phyloP scores from a whole-genome alignment of 2,329 filamentous ascomycete species.

The Torrubiella hemipterigena region DNA sequence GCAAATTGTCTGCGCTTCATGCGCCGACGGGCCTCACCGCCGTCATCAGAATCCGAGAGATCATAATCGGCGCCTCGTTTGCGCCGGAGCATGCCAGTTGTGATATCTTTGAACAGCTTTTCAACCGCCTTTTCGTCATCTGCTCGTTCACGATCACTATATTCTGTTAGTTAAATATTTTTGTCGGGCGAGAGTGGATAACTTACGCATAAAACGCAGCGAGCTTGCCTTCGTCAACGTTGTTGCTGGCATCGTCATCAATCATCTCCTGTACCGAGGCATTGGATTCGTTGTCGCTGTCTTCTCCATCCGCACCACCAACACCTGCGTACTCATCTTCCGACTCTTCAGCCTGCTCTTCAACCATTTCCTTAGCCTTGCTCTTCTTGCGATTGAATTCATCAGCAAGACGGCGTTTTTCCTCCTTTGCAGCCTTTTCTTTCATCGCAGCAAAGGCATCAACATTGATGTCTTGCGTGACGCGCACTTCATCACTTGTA shows the following conservation, averaged over 20 bases:
- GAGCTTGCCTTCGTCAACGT: conserved; percentile 68
- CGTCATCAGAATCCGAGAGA: conserved; percentile 84
- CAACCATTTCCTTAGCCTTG: conserved; percentile 73
- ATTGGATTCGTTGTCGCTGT: conserved; percentile 60
- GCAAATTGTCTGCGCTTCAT: conserved; percentile 82
- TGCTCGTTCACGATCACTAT: conserved; percentile 64
- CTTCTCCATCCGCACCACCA: conserved; percentile 81
- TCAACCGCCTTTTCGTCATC: conserved; percentile 80
- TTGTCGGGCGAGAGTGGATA: not conserved
- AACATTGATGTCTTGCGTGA: not conserved
- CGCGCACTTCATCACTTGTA: conserved; percentile 3
- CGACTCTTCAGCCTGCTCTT: conserved; percentile 93
- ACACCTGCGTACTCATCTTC: conserved; percentile 96
- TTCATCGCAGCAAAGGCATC: conserved; percentile 59
- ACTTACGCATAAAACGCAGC: conserved; percentile 85
- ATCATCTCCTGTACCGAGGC: conserved; percentile 78
- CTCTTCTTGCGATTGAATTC: conserved; percentile 77
- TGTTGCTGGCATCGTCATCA: conserved; percentile 65
- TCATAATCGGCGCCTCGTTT: conserved; percentile 75
- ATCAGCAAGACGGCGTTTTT: conserved; percentile 37
- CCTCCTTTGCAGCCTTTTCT: conserved; percentile 45
- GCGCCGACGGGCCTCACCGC: conserved; percentile 61
- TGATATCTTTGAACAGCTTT: conserved; percentile 87
- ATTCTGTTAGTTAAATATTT: conserved; percentile 7
- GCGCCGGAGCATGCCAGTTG: conserved; percentile 73